Evolutionary conservation across 2,329 filamentous ascomycete species (phyloP).

Genomic region (Clarireedia hainanense): DNA sequence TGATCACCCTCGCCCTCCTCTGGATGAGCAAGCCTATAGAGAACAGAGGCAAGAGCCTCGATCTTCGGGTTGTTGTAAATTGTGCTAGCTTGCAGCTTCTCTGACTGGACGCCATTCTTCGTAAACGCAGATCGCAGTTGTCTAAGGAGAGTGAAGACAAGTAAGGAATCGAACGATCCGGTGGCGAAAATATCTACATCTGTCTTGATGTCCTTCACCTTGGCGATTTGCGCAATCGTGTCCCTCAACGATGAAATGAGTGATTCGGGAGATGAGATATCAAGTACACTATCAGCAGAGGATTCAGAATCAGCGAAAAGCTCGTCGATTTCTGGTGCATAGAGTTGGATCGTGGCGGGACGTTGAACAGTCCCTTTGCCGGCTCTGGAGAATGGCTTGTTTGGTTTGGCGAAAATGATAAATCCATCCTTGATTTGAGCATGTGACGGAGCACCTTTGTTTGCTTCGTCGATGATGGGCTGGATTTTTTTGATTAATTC

Average conservation of each 20-base stretch:
- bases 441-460: slow-evolving; percentile 5
- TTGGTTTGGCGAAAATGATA: slow-evolving; percentile 3
- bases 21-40: slow-evolving; percentile 1
- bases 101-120: neutral
- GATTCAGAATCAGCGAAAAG: slow-evolving; percentile 3
- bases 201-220: neutral
- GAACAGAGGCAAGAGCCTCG: neutral
- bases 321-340: slow-evolving; percentile 11
- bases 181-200: slow-evolving; percentile 4
- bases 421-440: neutral
- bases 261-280: neutral
- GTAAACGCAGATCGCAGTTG: slow-evolving; percentile 4
- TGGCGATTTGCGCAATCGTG: neutral
- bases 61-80: slow-evolving; percentile 7
- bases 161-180: slow-evolving; percentile 7
- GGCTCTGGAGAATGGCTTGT: slow-evolving; percentile 10
- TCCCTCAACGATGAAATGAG: neutral
- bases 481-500: slow-evolving; percentile 19
- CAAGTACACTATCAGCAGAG: neutral
- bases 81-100: slow-evolving; percentile 4
- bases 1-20: neutral
- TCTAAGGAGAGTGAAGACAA: slow-evolving; percentile 6
- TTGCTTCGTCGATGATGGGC: slow-evolving; percentile 7
- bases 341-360: slow-evolving; percentile 2
- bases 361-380: slow-evolving; percentile 13